Percentiles rank a stretch among this genome's conserved stretches.
Evolutionary conservation across 2,329 filamentous ascomycete genomes (phyloP).

Genomic region (Aureobasidium melanogenum): DNA sequence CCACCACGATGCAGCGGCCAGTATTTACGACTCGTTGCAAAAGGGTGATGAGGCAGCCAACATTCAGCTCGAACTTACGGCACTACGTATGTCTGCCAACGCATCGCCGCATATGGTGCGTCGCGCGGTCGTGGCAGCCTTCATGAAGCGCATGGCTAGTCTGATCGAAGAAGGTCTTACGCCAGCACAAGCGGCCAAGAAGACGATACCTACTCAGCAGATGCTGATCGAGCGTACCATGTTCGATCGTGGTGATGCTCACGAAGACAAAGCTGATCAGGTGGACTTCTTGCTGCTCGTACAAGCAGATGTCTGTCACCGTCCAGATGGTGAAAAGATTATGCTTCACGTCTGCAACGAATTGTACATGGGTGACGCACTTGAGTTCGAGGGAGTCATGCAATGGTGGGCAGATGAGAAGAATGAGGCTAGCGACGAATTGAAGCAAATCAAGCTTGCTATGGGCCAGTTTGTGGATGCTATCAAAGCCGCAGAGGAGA

Average conservation of each 20-base stretch:
- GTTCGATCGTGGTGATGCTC: constrained; percentile 44
- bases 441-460: constrained; percentile 63
- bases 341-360: constrained; percentile 74
- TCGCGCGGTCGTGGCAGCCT: constrained; percentile 73
- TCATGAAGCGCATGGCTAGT: constrained; percentile 71
- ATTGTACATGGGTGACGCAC: constrained; percentile 71
- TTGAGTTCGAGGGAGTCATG: constrained; percentile 83
- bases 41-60: constrained; percentile 66
- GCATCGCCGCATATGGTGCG: constrained; percentile 85
- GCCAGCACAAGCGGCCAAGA: constrained; percentile 32
- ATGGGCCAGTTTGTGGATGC: constrained; percentile 69
- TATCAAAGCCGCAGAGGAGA: constrained; percentile 59
- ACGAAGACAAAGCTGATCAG: constrained; percentile 55
- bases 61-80: constrained; percentile 88
- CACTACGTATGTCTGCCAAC: constrained; percentile 81
- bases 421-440: constrained; percentile 56
- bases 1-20: constrained; percentile 77
- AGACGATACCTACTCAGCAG: constrained; percentile 44
- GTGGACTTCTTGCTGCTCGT: constrained; percentile 74
- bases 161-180: constrained; percentile 43
- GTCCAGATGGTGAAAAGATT: constrained; percentile 55
- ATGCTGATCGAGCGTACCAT: constrained; percentile 51
- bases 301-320: constrained; percentile 67
- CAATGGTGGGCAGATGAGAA: constrained; percentile 78
- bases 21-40: constrained; percentile 76